Conservation (phyloP, 2,329 filamentous ascomycete genomes). For the Paraphaeosphaeria minitans region DNA sequence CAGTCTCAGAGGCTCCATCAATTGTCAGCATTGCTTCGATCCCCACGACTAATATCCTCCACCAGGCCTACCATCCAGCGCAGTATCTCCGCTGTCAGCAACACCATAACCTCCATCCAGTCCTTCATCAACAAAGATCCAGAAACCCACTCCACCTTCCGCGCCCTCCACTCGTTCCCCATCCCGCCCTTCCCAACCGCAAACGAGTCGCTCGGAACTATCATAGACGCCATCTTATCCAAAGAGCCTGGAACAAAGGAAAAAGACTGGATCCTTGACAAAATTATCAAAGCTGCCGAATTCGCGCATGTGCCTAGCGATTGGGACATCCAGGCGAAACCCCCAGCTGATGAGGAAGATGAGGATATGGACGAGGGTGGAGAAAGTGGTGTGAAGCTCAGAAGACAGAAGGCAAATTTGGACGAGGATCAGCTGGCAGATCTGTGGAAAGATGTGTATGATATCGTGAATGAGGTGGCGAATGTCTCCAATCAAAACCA, state of each 20-base stretch:
- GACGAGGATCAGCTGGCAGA: conserved; percentile 17
- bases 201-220: conserved; percentile 46
- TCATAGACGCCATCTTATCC: conserved; percentile 31
- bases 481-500: not conserved
- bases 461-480: conserved; percentile 10
- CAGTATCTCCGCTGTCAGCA: conserved; percentile 13
- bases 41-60: not conserved
- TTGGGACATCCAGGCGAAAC: conserved; percentile 33
- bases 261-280: conserved; percentile 37
- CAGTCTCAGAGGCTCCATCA: not conserved
- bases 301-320: conserved; percentile 38
- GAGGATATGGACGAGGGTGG: conserved; percentile 18
- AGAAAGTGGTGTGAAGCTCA: conserved; percentile 18
- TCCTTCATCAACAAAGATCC: conserved; percentile 14
- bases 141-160: conserved; percentile 5
- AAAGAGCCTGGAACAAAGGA: conserved; percentile 35
- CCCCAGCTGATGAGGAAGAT: conserved; percentile 17
- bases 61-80: conserved; percentile 24
- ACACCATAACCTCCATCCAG: conserved; percentile 15
- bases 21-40: not conserved
- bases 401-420: conserved; percentile 17
- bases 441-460: conserved; percentile 8
- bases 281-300: conserved; percentile 32
- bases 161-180: conserved; percentile 14
- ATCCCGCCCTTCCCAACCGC: conserved; percentile 9